Base-by-base conservation (phyloP, 108 stramenopile genomes). In the Poteriospumella lacustris region DNA sequence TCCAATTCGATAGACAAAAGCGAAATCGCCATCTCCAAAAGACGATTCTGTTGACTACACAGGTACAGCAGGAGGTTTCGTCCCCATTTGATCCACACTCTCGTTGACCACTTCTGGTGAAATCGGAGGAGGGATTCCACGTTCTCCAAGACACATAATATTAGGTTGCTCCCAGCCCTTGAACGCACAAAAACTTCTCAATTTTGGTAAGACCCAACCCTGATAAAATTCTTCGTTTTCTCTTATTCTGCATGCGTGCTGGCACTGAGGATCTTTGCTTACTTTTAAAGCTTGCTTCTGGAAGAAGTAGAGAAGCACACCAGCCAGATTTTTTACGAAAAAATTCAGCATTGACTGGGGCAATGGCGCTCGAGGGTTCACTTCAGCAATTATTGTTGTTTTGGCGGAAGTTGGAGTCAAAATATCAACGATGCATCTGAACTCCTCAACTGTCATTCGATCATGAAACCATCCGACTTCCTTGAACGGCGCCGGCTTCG, bases 261-360 rank as follows among this genome's bases (percentile, higher is more conserved):
- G 84, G 44, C 76, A 82, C 1, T 87, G 77, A 38, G 92, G 94
- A 86, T 95, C 85, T 31, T 89, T 87, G 24, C 84, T 44, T 2
- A 89, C 86, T 62, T 87, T 88, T 58, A 76, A 83, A 41, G 93
- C 92, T 9, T 90, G 86, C 36, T 75, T 80, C 81, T 93, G 91
- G 52, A 96, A 79, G 58, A 88, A 89, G 75, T 87, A 73, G 68
- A 96, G 78, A 34, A 94, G 58, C 5, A 94, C 87, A 26, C 95
- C 95, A 73, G 91, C 92, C 79, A 94, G 81, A 56, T 91, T 89
- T 68, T 91, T 94, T 89, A 94, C 92, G 43, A 90, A 52, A 85
- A 93, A 95, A 43, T 96, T 94, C 39, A 96, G 76, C n/a, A 95
- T 73, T 36, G 69, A 77, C 68, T 92, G 90, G 0, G 96, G 94